A percentile compares a stretch with the other conserved stretches of the same genome.
phyloP scores from a whole-genome alignment of 192 early-diverging fungal species.

The Umbelopsis isabellina region DNA sequence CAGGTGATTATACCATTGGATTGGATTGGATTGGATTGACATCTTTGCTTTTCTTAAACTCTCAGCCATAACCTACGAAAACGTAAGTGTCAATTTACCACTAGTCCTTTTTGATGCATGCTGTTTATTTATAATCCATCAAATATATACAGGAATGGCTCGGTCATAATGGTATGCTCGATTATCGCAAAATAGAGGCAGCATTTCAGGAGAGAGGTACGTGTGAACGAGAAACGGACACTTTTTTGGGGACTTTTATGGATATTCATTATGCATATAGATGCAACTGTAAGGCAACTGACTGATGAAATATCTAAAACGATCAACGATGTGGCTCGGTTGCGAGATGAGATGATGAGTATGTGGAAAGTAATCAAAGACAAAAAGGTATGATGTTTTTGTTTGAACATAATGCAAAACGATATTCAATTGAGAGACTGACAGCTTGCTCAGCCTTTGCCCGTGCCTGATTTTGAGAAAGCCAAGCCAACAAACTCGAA shows the following conservation, averaged over 20 bases:
- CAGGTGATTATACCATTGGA: neutral
- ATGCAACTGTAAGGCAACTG: constrained; percentile 43
- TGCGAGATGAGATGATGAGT: constrained; percentile 46
- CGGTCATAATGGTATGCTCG: constrained; percentile 47
- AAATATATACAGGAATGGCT: constrained; percentile 43
- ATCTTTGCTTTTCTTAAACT: neutral
- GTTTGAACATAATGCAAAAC: neutral
- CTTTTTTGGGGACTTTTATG: no score
- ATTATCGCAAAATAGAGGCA: constrained; percentile 50
- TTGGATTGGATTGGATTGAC: constrained; percentile 3
- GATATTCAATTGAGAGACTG: neutral
- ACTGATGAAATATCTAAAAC: constrained; percentile 45
- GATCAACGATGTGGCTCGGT: constrained; percentile 40
- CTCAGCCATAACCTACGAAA: constrained; percentile 59
- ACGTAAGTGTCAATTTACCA: constrained; percentile 38
- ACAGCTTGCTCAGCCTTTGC: neutral
- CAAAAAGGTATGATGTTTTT: constrained; percentile 42
- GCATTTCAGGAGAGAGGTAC: constrained; percentile 53
- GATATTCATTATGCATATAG: constrained; percentile 5
- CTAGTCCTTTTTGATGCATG: neutral
- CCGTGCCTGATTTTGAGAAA: constrained; percentile 14
- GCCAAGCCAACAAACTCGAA: neutral
- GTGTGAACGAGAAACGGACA: neutral
- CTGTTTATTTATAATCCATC: neutral
- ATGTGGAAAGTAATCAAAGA: constrained; percentile 48